Conservation (phyloP, 768 basidiomycete species). For the Amanita brunnescens region DNA sequence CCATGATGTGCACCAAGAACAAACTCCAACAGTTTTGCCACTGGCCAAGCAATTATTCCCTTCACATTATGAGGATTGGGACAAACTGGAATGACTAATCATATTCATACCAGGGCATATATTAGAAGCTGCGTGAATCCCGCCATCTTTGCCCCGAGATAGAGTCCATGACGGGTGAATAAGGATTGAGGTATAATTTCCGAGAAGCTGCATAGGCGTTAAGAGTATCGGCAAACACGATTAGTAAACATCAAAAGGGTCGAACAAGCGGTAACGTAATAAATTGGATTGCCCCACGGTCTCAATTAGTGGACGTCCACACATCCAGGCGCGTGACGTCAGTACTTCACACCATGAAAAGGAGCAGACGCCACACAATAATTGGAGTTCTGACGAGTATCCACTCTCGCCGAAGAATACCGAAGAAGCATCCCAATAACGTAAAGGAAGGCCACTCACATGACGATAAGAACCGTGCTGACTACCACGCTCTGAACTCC, state of each 20-base stretch:
- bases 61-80: conserved; percentile 18
- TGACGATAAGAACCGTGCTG: conserved; percentile 79
- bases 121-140: conserved; percentile 59
- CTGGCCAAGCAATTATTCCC: conserved; percentile 77
- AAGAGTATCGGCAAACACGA: neutral
- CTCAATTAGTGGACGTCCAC: neutral
- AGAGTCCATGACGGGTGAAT: conserved; percentile 87
- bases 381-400: too few species aligned
- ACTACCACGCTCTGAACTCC: conserved; percentile 71
- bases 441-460: conserved; percentile 41
- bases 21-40: conserved; percentile 74
- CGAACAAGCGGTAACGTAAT: too few species aligned
- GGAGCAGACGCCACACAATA: neutral
- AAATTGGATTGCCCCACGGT: too few species aligned
- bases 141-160: conserved; percentile 84
- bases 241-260: too few species aligned
- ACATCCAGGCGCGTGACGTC: conserved; percentile 23
- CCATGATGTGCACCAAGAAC: conserved; percentile 80
- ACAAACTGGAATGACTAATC: conserved; percentile 1
- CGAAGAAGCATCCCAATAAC: neutral
- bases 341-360: conserved; percentile 9
- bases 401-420: neutral
- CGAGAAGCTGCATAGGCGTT: conserved; percentile 48
- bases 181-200: conserved; percentile 91
- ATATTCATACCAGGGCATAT: conserved; percentile 44